Conservation (phyloP, 495 filamentous ascomycete species). For the Penicillium nucicola region DNA sequence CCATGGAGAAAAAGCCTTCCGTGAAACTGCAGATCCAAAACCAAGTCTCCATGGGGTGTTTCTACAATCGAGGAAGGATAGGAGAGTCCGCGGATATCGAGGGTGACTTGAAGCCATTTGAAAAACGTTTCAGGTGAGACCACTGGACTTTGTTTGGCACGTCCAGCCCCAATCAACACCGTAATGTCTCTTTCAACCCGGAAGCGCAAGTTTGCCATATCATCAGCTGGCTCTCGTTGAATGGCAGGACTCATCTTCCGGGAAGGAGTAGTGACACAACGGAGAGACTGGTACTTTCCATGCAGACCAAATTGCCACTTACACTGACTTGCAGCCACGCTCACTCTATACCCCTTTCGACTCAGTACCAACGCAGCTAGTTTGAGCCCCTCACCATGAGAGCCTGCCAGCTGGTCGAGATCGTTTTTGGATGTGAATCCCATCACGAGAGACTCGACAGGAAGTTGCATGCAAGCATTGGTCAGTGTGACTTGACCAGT, state of each 20-base stretch:
- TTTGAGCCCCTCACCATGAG: slow-evolving; percentile 28
- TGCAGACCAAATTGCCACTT: slow-evolving; percentile 16
- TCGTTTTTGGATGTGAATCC: slow-evolving; percentile 1
- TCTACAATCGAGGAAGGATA: slow-evolving; percentile 13
- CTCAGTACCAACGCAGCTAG: slow-evolving; percentile 21
- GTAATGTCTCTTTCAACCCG: slow-evolving; percentile 20
- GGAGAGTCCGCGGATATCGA: slow-evolving; percentile 12
- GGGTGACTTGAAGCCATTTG: slow-evolving; percentile 16
- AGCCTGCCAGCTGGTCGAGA: slow-evolving; percentile 9
- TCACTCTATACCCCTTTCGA: slow-evolving; percentile 14
- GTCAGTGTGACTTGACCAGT: slow-evolving; percentile 2
- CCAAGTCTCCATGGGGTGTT: slow-evolving; percentile 15
- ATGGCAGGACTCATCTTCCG: background rate
- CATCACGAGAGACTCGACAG: slow-evolving; percentile 4
- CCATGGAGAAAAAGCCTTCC: slow-evolving; percentile 21
- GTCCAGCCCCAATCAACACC: slow-evolving; percentile 11
- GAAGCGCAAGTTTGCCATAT: slow-evolving; percentile 3
- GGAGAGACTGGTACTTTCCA: background rate
- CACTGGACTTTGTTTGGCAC: slow-evolving; percentile 4
- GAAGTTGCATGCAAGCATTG: slow-evolving; percentile 7
- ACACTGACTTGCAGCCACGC: slow-evolving; percentile 10
- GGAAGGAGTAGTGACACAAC: background rate
- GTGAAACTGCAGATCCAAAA: slow-evolving; percentile 12
- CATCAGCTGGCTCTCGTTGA: background rate
- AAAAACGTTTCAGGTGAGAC: slow-evolving; percentile 7